A percentile compares a stretch with the other conserved stretches of the same genome.
phyloP scores from a whole-genome alignment of 2,329 filamentous ascomycete species.

The Ophiocordyceps robertsii region DNA sequence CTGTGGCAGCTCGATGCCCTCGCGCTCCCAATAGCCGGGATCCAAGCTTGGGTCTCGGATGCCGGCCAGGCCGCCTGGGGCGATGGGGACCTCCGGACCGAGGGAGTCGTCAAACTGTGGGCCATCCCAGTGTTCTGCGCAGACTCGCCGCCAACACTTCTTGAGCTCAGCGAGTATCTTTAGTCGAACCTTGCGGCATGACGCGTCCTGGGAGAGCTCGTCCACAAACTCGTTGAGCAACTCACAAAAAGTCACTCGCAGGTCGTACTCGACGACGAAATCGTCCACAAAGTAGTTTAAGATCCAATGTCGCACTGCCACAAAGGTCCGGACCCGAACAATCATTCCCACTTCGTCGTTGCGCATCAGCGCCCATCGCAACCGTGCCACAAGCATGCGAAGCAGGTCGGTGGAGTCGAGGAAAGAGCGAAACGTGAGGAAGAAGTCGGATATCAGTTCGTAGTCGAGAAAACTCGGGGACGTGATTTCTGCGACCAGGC shows the following conservation, averaged over 20 bases:
- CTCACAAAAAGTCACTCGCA: conserved; percentile 68
- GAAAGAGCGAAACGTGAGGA: conserved; percentile 86
- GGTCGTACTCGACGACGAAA: conserved; percentile 62
- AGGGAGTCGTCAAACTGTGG: conserved; percentile 50
- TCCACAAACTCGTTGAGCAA: conserved; percentile 58
- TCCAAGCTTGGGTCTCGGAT: conserved; percentile 41
- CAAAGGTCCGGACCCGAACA: conserved; percentile 90
- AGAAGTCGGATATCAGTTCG: conserved; percentile 93
- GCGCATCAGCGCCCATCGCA: conserved; percentile 75
- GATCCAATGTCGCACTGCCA: conserved; percentile 92
- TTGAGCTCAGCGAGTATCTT: conserved; percentile 92
- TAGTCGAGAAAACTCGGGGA: conserved; percentile 95
- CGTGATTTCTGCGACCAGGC: conserved; percentile 90
- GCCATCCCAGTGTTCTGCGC: conserved; percentile 77
- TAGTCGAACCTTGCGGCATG: conserved; percentile 40
- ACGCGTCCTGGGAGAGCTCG: conserved; percentile 33
- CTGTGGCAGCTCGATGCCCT: conserved; percentile 29
- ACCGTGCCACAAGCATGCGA: conserved; percentile 68
- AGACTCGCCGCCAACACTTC: conserved; percentile 91
- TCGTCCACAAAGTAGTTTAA: conserved; percentile 96
- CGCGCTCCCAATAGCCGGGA: conserved; percentile 38
- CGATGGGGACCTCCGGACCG: conserved; percentile 52
- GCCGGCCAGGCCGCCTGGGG: conserved; percentile 61
- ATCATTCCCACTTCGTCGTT: conserved; percentile 78
- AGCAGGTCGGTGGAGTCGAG: conserved; percentile 65